Evolutionary conservation across 2,329 filamentous ascomycete genomes (phyloP).

Genomic region (Aaosphaeria arxii): DNA sequence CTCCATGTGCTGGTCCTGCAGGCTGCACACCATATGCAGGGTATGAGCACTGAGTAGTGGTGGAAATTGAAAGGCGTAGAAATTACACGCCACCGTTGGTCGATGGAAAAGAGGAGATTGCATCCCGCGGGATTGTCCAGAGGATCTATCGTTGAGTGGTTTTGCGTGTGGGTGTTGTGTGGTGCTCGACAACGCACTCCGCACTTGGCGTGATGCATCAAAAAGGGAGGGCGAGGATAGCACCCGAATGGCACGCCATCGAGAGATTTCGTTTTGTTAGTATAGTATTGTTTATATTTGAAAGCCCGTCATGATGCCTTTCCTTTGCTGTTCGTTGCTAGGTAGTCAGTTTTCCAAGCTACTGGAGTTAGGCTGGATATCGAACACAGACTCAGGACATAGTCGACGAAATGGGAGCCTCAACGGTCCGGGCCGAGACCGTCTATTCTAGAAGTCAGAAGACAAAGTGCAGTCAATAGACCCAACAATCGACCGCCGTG

Average conservation of each 20-base stretch:
- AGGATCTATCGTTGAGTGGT: background rate
- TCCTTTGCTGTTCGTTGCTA: no score
- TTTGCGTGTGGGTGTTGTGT: background rate
- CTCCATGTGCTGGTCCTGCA: no score
- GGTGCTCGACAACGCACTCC: constrained; percentile 25
- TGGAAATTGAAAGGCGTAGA: constrained; percentile 7
- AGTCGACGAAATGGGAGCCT: background rate
- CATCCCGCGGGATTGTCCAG: background rate
- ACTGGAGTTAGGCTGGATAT: no score
- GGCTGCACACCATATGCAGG: no score
- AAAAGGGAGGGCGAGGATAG: constrained; percentile 7
- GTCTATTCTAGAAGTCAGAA: constrained; percentile 10
- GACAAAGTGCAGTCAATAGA: constrained; percentile 6
- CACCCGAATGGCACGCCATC: constrained; percentile 4
- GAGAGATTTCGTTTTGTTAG: background rate
- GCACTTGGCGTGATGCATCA: constrained; percentile 16
- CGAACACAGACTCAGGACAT: no score
- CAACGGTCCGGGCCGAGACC: constrained; percentile 14
- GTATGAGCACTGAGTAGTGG: background rate
- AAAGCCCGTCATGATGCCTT: no score
- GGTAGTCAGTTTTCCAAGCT: no score
- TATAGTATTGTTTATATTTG: no score
- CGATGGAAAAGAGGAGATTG: constrained; percentile 5
- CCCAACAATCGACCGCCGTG: constrained; percentile 13
- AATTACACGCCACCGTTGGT: constrained; percentile 2